Conservation (phyloP, 768 basidiomycete genomes). For the Leucocoprinus leucothites region DNA sequence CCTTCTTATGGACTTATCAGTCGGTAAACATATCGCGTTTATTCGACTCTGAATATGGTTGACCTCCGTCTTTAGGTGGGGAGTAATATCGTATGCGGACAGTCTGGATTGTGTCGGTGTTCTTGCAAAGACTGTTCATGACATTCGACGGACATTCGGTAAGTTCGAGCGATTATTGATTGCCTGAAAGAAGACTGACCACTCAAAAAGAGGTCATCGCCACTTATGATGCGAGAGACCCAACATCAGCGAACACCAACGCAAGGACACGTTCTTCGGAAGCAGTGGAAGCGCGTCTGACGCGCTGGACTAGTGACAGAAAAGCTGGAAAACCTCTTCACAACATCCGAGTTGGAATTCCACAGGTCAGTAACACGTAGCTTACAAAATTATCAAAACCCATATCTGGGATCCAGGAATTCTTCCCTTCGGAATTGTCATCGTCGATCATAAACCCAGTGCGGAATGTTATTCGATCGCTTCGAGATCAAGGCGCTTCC, state of each 20-base stretch:
- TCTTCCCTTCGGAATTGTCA: slow-evolving; percentile 71
- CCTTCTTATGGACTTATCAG: slow-evolving; percentile 93
- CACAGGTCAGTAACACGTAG: slow-evolving; percentile 43
- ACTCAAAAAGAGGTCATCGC: slow-evolving; percentile 39
- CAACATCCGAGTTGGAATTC: slow-evolving; percentile 72
- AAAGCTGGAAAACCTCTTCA: slow-evolving; percentile 24
- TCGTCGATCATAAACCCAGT: slow-evolving; percentile 40
- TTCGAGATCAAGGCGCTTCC: slow-evolving; percentile 54
- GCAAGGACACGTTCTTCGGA: slow-evolving; percentile 25
- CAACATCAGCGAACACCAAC: slow-evolving; percentile 57
- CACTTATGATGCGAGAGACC: slow-evolving; percentile 66
- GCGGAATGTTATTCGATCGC: slow-evolving; percentile 38
- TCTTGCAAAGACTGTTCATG: slow-evolving; percentile 52
- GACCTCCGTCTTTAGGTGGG: slow-evolving; percentile 54
- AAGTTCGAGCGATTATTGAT: slow-evolving; percentile 22
- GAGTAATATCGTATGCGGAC: slow-evolving; percentile 91
- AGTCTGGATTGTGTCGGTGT: slow-evolving; percentile 94
- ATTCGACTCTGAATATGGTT: not conserved
- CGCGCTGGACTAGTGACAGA: not conserved
- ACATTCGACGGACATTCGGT: slow-evolving; percentile 63
- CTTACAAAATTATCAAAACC: not conserved
- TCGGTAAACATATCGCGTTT: slow-evolving; percentile 41
- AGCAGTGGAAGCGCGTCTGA: slow-evolving; percentile 16
- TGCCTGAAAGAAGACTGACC: not conserved
- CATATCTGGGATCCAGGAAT: slow-evolving; percentile 48